Evolutionary conservation across 2,329 filamentous ascomycete genomes (phyloP), one percentile per base, ranked within the genome.

Genomic region (Paecilomyces sp.): DNA sequence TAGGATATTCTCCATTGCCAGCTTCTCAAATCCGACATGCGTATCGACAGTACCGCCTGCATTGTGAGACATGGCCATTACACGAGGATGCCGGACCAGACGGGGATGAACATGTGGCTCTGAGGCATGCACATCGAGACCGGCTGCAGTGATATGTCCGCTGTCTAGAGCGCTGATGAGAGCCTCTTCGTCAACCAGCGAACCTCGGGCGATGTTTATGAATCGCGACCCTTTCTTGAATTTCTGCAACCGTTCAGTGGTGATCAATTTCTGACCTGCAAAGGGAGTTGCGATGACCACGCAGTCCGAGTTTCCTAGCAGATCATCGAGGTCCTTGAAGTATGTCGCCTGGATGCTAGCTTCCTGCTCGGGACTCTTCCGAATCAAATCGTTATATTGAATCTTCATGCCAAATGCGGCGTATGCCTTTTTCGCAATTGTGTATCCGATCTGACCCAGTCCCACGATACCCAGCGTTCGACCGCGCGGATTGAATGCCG

Each of bases 401-500:
- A 85, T 78, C 6, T 77, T 69, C 83, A 85, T 85, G 0, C 80
- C 81, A n/a, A 84, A 74, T 0, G 77, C 78, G 0, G 65, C 60
- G 0, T 67, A 59, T 0, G 74, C 76, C 56, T 79, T 85, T 56
- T 78, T 69, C 0, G 81, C 82, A 1, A 85, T 71, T 30, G 73
- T 66, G 61, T 73, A 77, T 60, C 76, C 74, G 58, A 80, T 79
- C 25, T 79, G 78, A 0, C 82, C 83, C 1, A 85, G 65, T 0
- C 83, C 83, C 1, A 85, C 74, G 3, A 85, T 80, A 1, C 82
- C 83, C 0, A 85, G 71, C 0, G 77, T 67, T 54, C 79, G 76
- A 0, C 75, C 77, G 7, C 75, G 73, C 0, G 81, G 81, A 57
- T 83, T 83, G 1, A 78, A 77, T 28, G 76, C 74, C 0, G 65